A percentile compares a stretch with the other conserved stretches of the same genome.
Evolutionary conservation across 495 filamentous ascomycete species (phyloP).

Genomic region (Collariella sp.): DNA sequence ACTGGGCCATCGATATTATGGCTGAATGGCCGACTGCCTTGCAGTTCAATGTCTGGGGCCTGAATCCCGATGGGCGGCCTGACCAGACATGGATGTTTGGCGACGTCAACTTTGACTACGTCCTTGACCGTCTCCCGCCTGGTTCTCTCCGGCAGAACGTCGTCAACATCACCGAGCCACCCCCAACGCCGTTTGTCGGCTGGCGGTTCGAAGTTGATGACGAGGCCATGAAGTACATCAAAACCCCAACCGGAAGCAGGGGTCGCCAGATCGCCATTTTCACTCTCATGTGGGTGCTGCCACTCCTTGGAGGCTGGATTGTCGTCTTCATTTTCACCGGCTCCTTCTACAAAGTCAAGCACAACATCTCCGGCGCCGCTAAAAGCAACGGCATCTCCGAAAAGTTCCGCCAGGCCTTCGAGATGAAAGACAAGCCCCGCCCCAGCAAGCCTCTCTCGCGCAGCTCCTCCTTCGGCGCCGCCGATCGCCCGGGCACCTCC

Average conservation of each 20-base stretch:
- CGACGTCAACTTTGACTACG: conserved; percentile 50
- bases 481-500: conserved; percentile 1
- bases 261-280: conserved; percentile 50
- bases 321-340: conserved; percentile 55
- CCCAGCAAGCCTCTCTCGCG: neutral
- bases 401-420: conserved; percentile 14
- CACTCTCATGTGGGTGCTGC: conserved; percentile 39
- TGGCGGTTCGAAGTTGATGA: conserved; percentile 51
- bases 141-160: conserved; percentile 41
- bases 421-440: conserved; percentile 11
- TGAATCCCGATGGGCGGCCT: conserved; percentile 47
- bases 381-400: conserved; percentile 25
- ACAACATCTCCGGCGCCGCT: conserved; percentile 39
- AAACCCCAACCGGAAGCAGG: conserved; percentile 47
- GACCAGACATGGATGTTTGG: conserved; percentile 51
- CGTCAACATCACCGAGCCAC: conserved; percentile 51
- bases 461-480: neutral
- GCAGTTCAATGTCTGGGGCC: conserved; percentile 49
- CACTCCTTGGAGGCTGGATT: conserved; percentile 44
- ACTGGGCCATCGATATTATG: conserved; percentile 54
- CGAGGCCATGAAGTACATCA: conserved; percentile 35
- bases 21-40: conserved; percentile 50
- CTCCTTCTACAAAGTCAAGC: conserved; percentile 50
- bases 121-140: conserved; percentile 54
- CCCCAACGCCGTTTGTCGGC: conserved; percentile 45